Base-by-base conservation (phyloP, 139 green algal species). In the Chlorella ohadii region DNA sequence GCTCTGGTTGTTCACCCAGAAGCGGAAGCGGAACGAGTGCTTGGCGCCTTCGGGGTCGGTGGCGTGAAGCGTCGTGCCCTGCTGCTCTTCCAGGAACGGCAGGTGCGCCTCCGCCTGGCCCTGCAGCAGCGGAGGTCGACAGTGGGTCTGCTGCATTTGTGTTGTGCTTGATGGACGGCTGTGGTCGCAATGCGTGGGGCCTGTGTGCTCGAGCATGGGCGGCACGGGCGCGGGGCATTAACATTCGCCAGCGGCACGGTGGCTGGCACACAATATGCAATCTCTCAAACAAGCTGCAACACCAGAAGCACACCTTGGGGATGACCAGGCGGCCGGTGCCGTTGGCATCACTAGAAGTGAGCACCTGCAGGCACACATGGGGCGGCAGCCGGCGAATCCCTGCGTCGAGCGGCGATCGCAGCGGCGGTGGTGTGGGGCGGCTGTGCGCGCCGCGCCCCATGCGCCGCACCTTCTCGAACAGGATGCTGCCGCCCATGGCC, bases 1-100 rank as follows among this genome's bases (percentile, higher is more conserved):
- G 76, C 76, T 82, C 65, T 86, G 80, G 74, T 89, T 91, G 85
- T 92, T 92, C 28, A 88, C 82, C 89, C 89, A 92, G 73, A 83
- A 90, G 61, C 80, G 84, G 79, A 84, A 90, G 39, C 78, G 68
- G 36, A 91, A 81, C 65, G 22, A 38, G 73, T 86, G 73, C 63
- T 57, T 71, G 2, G 59, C 75, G 38, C 86, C 86, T 66, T 73
- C 81, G 0, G 87, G 82, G 71, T 93, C 89, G 19, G 51, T 51
- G 0, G 84, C 28, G 25, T 34, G 17, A 1, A 92, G 36, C 3
- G 59, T 39, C 36, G 83, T 71, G 33, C 83, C 88, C 1, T 36
- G 11, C 55, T 85, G 72, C 2, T 74, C 47, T 33, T 92, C 89
- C 83, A 91, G 51, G 25, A 47, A 51, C 17, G 89, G 89, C 65